phyloP scores from a whole-genome alignment of 176 grass and related monocot species.

The Elaeis guineensis region DNA sequence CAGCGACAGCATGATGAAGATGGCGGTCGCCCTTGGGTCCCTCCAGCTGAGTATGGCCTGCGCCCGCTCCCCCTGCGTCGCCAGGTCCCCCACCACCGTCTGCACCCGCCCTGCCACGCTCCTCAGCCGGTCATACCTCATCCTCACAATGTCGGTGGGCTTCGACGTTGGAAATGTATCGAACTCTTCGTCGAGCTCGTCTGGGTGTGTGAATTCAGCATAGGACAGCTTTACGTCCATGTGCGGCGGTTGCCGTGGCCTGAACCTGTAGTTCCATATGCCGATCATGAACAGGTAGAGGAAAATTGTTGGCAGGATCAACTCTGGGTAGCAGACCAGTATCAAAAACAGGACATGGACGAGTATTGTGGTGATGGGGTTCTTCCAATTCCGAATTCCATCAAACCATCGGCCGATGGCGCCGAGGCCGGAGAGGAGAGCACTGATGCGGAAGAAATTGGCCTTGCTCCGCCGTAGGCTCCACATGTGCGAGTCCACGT shows the following conservation, averaged over 20 bases:
- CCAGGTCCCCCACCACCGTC: constrained; percentile 55
- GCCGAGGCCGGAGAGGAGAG: constrained; percentile 30
- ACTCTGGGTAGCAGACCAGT: constrained; percentile 66
- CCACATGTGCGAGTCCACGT: constrained; percentile 69
- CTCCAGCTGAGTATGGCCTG: constrained; percentile 54
- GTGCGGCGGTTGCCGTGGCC: constrained; percentile 42
- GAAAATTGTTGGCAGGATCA: constrained; percentile 71
- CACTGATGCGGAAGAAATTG: constrained; percentile 48
- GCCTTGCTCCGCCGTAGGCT: constrained; percentile 75
- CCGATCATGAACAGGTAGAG: constrained; percentile 55
- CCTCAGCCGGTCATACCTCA: constrained; percentile 70
- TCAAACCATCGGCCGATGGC: constrained; percentile 40
- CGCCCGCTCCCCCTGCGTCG: constrained; percentile 52
- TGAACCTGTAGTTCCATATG: constrained; percentile 41
- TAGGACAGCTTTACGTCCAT: constrained; percentile 58
- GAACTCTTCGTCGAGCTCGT: constrained; percentile 96
- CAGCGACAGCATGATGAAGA: constrained; percentile 39
- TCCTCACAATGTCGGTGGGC: constrained; percentile 29
- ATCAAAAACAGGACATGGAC: constrained; percentile 71
- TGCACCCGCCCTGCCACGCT: constrained; percentile 46
- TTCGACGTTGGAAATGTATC: constrained; percentile 61
- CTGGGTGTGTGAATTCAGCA: constrained; percentile 41
- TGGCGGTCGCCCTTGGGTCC: constrained; percentile 31
- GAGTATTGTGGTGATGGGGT: constrained; percentile 52
- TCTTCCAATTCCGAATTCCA: constrained; percentile 64